A percentile compares a stretch with the other conserved stretches of the same genome.
Conservation (phyloP, 331 rosid genomes). For the Ulmus americana region DNA sequence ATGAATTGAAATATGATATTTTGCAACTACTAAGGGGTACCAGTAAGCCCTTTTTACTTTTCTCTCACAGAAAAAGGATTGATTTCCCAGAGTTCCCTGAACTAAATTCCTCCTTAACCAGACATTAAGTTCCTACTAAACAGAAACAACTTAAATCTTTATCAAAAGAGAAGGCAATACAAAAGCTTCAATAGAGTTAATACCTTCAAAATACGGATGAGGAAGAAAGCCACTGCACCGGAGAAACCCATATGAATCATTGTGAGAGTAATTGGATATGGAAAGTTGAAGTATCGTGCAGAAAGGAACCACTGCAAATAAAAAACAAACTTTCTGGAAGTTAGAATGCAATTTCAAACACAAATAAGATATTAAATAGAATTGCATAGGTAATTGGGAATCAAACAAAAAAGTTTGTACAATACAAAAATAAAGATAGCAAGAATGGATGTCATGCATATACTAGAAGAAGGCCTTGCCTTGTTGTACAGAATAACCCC, state of each 20-base stretch:
- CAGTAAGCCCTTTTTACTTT: no score
- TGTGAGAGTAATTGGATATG: conserved; percentile 69
- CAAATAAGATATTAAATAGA: not conserved
- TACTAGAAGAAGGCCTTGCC: not conserved
- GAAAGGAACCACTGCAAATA: conserved; percentile 70
- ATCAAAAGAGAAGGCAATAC: not conserved
- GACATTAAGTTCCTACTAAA: not conserved
- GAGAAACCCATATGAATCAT: conserved; percentile 87
- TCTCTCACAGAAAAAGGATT: no score
- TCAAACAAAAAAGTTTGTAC: not conserved
- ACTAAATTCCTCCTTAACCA: no score
- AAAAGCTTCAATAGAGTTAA: conserved; percentile 2
- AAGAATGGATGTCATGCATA: not conserved
- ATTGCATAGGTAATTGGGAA: not conserved
- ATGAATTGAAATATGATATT: no score
- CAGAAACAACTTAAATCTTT: not conserved
- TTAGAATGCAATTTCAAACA: not conserved
- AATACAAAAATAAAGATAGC: not conserved
- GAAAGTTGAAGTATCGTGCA: conserved; percentile 64
- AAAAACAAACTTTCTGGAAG: not conserved
- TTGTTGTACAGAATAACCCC: conserved; percentile 18
- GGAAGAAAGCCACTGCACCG: conserved; percentile 60
- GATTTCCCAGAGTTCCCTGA: no score
- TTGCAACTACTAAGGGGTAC: no score
- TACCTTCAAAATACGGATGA: conserved; percentile 67